Evolutionary conservation across 2,329 filamentous ascomycete genomes (phyloP).

Genomic region (Sphaerulina populicola): DNA sequence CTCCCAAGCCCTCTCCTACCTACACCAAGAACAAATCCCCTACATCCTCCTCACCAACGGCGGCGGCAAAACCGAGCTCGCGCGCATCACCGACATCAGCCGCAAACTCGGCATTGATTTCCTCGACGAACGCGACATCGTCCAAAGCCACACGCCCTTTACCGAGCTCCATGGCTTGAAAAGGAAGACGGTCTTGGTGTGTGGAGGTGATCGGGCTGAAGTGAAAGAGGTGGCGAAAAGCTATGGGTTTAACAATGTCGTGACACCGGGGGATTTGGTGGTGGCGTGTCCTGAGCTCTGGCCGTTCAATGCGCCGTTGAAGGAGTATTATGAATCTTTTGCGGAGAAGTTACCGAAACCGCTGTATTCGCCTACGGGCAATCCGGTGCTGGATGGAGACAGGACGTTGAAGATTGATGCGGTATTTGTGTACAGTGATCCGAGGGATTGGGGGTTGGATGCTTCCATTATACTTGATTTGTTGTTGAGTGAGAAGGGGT

Average conservation of each 20-base stretch:
- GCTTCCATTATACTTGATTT: conserved; percentile 76
- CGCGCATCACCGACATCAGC: conserved; percentile 62
- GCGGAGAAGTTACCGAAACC: conserved; percentile 51
- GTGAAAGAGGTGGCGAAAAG: conserved; percentile 65
- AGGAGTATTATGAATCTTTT: conserved; percentile 52
- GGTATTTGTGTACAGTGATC: conserved; percentile 90
- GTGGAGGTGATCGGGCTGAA: conserved; percentile 43
- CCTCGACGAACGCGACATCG: conserved; percentile 61
- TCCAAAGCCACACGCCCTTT: conserved; percentile 90
- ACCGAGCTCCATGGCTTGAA: conserved; percentile 57
- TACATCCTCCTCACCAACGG: conserved; percentile 96
- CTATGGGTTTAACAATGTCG: conserved; percentile 50
- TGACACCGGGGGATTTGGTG: conserved; percentile 80
- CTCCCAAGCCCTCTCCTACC: conserved; percentile 59
- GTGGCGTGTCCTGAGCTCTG: conserved; percentile 65
- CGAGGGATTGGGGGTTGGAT: conserved; percentile 90
- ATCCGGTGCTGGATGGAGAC: conserved; percentile 17
- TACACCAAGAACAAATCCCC: conserved; percentile 67
- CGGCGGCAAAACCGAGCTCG: conserved; percentile 72
- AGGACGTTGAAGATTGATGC: conserved; percentile 67
- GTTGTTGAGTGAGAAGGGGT: conserved; percentile 67
- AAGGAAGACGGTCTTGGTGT: conserved; percentile 42
- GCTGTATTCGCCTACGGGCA: conserved; percentile 32
- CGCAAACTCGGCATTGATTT: conserved; percentile 57
- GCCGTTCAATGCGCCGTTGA: conserved; percentile 67